phyloP scores from a whole-genome alignment of 2,329 filamentous ascomycete genomes.

The Fusarium stilboides region DNA sequence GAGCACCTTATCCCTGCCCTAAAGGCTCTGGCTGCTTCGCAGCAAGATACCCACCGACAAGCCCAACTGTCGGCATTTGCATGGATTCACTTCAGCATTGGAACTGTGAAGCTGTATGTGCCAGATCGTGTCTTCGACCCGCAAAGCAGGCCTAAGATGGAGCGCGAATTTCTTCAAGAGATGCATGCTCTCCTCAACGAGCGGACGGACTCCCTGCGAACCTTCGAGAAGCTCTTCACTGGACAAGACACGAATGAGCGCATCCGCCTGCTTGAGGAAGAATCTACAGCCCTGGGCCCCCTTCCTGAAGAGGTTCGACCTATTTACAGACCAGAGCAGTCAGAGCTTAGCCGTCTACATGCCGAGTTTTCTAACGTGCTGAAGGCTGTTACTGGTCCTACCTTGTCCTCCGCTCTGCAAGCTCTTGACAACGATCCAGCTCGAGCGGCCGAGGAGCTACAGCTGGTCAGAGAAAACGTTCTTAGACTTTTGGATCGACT shows the following conservation, averaged over 20 bases:
- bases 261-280: constrained; percentile 72
- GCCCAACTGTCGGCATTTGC: constrained; percentile 65
- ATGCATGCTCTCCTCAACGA: constrained; percentile 68
- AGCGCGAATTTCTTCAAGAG: constrained; percentile 71
- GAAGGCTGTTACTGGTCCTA: constrained; percentile 70
- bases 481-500: constrained; percentile 79
- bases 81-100: constrained; percentile 83
- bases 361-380: constrained; percentile 86
- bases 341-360: constrained; percentile 80
- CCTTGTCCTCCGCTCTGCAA: constrained; percentile 57
- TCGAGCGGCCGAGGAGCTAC: constrained; percentile 57
- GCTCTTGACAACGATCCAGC: constrained; percentile 43
- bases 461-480: constrained; percentile 71
- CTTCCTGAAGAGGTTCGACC: constrained; percentile 75
- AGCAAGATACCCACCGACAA: constrained; percentile 33
- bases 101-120: constrained; percentile 83
- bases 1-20: constrained; percentile 64
- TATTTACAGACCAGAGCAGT: constrained; percentile 79
- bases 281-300: constrained; percentile 75
- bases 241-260: constrained; percentile 79
- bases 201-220: constrained; percentile 72
- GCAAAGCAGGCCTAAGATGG: constrained; percentile 75
- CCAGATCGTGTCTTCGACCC: constrained; percentile 92
- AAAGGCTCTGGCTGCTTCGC: constrained; percentile 57
- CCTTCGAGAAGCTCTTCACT: constrained; percentile 78